Evolutionary conservation across 148 eudicot genomes (phyloP), one percentile per base, ranked within the genome.

Genomic region (Persicaria maculosa): DNA sequence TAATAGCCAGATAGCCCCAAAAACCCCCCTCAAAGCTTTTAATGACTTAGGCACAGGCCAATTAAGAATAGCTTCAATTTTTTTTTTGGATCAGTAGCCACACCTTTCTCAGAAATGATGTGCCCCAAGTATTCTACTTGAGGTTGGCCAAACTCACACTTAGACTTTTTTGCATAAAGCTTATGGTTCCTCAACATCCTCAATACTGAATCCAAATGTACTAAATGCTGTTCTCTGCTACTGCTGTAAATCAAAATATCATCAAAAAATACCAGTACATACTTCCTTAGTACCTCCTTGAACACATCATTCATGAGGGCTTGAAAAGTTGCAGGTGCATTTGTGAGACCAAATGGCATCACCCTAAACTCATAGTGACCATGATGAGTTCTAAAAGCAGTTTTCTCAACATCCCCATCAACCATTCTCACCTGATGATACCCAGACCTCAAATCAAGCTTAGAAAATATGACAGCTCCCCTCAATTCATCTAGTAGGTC

Each of bases 91-190:
- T 72, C 67, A 0, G 61, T 72, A 3, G 19, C 4, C 5, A 77
- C 72, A 2, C 75, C 75, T 17, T 47, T 8, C 8, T 0, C 7
- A 1, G 71, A 46, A 16, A 77, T 68, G 3, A 77, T 47, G 15
- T 77, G 76, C 1, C 80, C 76, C 1, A 77, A 50, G 43, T 61
- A 47, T 12, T 52, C 55, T 2, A 72, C 20, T 64, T 72, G 17
- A 5, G 5, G 7, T 0, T 1, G 4, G 0, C 19, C 48, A 43
- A 77, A 77, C 3, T 0, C 14, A 40, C 75, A 50, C 47, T 77
- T 77, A 6, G 61, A 45, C 2, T 6, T 7, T 7, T 77, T 72
- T 0, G 57, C 71, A 54, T 14, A 77, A 1, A 72, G 46, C 6
- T 47, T 9, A 5, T 77, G 4, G 0, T 77, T 12, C 5, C 1